Percentiles rank a stretch among this genome's conserved stretches.
These are phyloP conservation scores for Barnettozyma sp. DNA, from an alignment of 805 yeast genomes.

Conservation along the genomic window DNA sequence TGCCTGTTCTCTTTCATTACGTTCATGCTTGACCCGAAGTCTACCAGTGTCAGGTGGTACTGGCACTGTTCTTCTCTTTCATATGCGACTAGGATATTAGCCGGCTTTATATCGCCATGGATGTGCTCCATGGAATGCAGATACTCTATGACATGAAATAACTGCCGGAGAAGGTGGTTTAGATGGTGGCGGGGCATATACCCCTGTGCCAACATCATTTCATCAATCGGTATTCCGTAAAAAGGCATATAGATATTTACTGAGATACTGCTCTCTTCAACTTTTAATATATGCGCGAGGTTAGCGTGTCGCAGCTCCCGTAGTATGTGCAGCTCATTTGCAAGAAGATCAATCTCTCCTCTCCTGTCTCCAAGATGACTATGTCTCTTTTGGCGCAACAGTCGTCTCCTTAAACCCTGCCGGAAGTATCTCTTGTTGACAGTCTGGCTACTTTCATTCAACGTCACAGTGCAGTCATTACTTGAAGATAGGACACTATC, in stretches of 20 bases:
- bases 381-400: conserved; percentile 3
- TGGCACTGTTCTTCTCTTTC: too few relatives aligned
- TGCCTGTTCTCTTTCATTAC: conserved; percentile 22
- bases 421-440: conserved; percentile 8
- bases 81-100: conserved; percentile 55
- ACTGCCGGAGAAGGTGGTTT: conserved; percentile 37
- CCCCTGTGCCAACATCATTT: conserved; percentile 44
- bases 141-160: conserved; percentile 47
- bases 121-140: conserved; percentile 52
- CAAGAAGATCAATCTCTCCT: conserved; percentile 27
- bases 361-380: too few relatives aligned
- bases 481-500: neutral
- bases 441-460: neutral
- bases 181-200: conserved; percentile 37
- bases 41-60: conserved; percentile 56
- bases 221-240: conserved; percentile 28
- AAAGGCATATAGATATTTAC: conserved; percentile 7
- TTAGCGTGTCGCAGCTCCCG: neutral
- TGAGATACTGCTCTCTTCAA: conserved; percentile 1
- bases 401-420: conserved; percentile 6
- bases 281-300: conserved; percentile 1
- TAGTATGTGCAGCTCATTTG: conserved; percentile 4
- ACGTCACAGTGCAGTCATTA: neutral
- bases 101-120: conserved; percentile 61
- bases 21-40: conserved; percentile 54